Evolutionary conservation across 805 yeast genomes (phyloP), one percentile per base, ranked within the genome.

Genomic region (Huiozyma sinensis): DNA sequence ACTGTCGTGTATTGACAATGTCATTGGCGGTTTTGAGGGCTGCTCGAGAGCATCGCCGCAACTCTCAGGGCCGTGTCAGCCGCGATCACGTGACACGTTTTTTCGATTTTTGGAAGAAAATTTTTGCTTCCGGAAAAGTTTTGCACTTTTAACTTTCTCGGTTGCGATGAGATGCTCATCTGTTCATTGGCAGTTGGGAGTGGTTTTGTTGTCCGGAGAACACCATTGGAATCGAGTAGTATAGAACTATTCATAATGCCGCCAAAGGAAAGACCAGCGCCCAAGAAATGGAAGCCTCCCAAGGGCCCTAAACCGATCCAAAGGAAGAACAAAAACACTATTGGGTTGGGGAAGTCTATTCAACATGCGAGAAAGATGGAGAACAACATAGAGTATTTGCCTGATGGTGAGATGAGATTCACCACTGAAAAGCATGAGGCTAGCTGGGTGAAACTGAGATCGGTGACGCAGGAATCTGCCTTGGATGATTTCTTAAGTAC

Each of bases 401-500:
- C 95, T 29, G 92, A 83, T 67, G 95, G 94, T 51, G 94, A 84
- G 57, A 75, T 85, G 77, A 71, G 95, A 55, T 88, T 87, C 63
- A 84, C 95, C 13, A 87, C 95, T 0, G 81, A 76, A 39, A 81
- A 81, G 53, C 84, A 77, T 52, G 94, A 86, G 58, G 94, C 87
- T 10, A 75, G 73, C 49, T 87, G 95, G 94, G 94, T 85, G 42
- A 86, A 88, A 50, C 68, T 92, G 57, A 77, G 92, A 60, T 88
- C 97, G 2, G 94, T 92, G 11, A 92, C 97, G 0, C 97, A 92
- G 56, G 97, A 92, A 62, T 77, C 83, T 53, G 82, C 97, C 1
- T 66, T 92, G 45, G 97, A 92, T 65, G 99, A 92, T 66, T 89
- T 92, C 63, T 74, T 92, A 57, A 83, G 81, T 57, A 90, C 97